Evolutionary conservation across 1,139 yeast genomes (phyloP).

Genomic region (Protomyces gravidus): DNA sequence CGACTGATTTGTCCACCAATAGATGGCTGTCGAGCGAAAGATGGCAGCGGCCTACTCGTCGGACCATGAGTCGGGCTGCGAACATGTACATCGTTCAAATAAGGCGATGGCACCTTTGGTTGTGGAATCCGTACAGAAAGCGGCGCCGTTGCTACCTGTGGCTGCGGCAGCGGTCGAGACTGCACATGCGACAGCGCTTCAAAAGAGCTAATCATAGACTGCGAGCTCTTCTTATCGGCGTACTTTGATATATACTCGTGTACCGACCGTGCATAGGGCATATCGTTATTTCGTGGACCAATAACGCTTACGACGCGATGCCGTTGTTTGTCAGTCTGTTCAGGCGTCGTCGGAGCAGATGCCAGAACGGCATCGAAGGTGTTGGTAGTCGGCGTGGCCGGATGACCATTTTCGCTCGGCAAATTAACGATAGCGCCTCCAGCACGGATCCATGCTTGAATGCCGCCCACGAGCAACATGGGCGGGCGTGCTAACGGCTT

Average conservation of each 20-base stretch:
- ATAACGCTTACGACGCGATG: conserved; percentile 16
- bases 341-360: background rate
- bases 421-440: conserved; percentile 7
- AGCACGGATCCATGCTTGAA: conserved; percentile 46
- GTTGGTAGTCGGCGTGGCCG: background rate
- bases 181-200: background rate
- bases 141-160: background rate
- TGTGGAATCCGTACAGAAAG: background rate
- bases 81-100: background rate
- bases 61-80: background rate
- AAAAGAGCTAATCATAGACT: conserved; percentile 6
- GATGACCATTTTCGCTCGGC: background rate
- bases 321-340: background rate
- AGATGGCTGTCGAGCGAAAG: conserved; percentile 28
- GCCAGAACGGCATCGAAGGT: background rate
- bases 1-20: conserved; percentile 31
- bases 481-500: conserved; percentile 52
- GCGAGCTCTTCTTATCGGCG: conserved; percentile 1
- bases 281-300: background rate
- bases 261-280: conserved; percentile 19
- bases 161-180: background rate
- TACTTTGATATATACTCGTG: conserved; percentile 18
- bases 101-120: background rate
- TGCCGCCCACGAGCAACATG: conserved; percentile 56
- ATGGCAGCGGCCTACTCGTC: background rate